Conservation (phyloP, 805 yeast species). For the Ogataea degrootiae region DNA sequence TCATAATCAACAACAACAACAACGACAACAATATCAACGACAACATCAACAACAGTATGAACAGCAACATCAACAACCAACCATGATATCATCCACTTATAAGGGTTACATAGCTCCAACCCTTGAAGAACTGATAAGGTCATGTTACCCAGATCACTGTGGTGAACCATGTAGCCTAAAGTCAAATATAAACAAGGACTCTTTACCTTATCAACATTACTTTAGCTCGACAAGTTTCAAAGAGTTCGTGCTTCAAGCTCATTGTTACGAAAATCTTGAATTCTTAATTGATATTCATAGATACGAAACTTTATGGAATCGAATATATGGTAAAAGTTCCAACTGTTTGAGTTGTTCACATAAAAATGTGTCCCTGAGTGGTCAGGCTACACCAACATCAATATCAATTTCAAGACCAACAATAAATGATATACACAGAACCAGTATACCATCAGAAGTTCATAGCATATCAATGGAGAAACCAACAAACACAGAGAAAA, state of each 20-base stretch:
- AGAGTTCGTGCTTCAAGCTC: conserved; percentile 8
- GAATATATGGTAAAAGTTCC: conserved; percentile 1
- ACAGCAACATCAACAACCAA: neutral
- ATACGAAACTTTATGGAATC: conserved; percentile 18
- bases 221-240: conserved; percentile 11
- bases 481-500: neutral
- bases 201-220: conserved; percentile 1
- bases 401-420: neutral
- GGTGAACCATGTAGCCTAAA: neutral
- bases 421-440: neutral
- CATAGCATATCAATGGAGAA: neutral
- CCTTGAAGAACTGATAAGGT: conserved; percentile 11
- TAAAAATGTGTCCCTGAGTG: neutral
- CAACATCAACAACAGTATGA: neutral
- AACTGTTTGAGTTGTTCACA: conserved; percentile 7
- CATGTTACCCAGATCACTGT: conserved; percentile 6
- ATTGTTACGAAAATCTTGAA: conserved; percentile 20
- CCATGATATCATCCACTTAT: neutral
- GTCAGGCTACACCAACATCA: neutral
- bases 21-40: neutral
- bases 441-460: neutral
- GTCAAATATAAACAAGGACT: neutral
- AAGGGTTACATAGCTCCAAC: conserved; percentile 9
- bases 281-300: conserved; percentile 17
- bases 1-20: neutral